Evolutionary conservation across 2,329 filamentous ascomycete genomes (phyloP).

Genomic region (Colletotrichum noveboracense): DNA sequence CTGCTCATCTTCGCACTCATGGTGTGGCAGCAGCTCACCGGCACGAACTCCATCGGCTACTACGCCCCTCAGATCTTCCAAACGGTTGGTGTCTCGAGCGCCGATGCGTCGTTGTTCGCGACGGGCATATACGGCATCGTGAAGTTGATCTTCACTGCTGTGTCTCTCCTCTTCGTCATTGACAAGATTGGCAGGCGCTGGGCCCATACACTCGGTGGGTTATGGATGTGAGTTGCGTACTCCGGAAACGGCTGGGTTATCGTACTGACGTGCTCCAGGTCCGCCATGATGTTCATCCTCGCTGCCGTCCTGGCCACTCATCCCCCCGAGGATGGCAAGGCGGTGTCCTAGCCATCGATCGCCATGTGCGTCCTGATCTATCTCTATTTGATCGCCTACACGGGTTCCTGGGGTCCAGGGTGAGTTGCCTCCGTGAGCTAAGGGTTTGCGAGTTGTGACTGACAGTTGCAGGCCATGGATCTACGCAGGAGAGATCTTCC

Average conservation of each 20-base stretch:
- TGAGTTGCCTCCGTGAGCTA: neutral
- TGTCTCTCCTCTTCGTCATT: neutral
- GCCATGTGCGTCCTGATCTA: neutral
- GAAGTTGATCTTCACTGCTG: neutral
- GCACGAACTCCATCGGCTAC: neutral
- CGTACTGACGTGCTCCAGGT: neutral
- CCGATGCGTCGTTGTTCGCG: neutral
- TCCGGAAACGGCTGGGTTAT: neutral
- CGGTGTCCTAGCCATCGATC: neutral
- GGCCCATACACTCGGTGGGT: neutral
- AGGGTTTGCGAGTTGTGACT: neutral
- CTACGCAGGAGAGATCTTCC: neutral
- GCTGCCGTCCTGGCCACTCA: neutral
- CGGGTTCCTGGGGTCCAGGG: neutral
- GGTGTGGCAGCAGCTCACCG: neutral
- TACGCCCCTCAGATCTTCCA: neutral
- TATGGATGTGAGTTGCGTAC: neutral
- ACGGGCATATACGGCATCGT: neutral
- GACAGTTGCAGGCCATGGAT: neutral
- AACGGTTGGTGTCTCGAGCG: neutral
- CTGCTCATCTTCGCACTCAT: neutral
- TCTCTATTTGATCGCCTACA: neutral
- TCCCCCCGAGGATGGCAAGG: neutral
- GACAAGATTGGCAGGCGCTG: neutral
- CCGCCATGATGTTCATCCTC: neutral